A percentile compares a stretch with the other conserved stretches of the same genome.
Conservation (phyloP, 352 stramenopile genomes). For the Phytophthora pinifolia region DNA sequence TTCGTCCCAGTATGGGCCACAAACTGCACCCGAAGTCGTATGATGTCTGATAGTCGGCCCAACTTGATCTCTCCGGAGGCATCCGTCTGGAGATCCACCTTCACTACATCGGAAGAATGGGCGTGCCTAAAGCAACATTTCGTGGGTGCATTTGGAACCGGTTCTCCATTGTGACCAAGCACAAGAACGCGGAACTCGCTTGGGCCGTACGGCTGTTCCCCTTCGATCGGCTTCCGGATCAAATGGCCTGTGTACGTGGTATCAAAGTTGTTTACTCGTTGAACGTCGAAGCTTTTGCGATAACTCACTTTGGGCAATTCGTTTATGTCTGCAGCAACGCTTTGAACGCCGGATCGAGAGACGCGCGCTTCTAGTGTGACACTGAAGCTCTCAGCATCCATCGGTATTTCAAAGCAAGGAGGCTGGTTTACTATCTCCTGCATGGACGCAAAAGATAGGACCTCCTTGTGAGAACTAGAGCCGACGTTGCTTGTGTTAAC, state of each 20-base stretch:
- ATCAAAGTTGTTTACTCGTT: slow-evolving; percentile 36
- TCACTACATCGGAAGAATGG: slow-evolving; percentile 24
- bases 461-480: slow-evolving; percentile 32
- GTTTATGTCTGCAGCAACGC: neutral
- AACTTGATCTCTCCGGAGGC: slow-evolving; percentile 40
- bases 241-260: slow-evolving; percentile 44
- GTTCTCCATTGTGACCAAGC: slow-evolving; percentile 56
- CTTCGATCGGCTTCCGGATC: slow-evolving; percentile 18
- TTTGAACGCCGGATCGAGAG: neutral
- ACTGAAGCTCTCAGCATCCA: slow-evolving; percentile 25
- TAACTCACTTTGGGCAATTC: slow-evolving; percentile 32
- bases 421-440: slow-evolving; percentile 20
- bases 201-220: slow-evolving; percentile 15
- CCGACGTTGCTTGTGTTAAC: slow-evolving; percentile 26
- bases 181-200: slow-evolving; percentile 39
- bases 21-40: slow-evolving; percentile 20
- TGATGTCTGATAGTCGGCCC: slow-evolving; percentile 29
- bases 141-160: slow-evolving; percentile 28
- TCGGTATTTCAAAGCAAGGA: slow-evolving; percentile 40
- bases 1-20: neutral
- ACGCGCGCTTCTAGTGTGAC: slow-evolving; percentile 28
- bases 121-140: slow-evolving; percentile 29
- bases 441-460: slow-evolving; percentile 25
- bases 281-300: slow-evolving; percentile 38
- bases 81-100: slow-evolving; percentile 30